Evolutionary conservation across 1,284 basidiomycete genomes (phyloP).

Genomic region (Pseudozyma tsukubaensis): DNA sequence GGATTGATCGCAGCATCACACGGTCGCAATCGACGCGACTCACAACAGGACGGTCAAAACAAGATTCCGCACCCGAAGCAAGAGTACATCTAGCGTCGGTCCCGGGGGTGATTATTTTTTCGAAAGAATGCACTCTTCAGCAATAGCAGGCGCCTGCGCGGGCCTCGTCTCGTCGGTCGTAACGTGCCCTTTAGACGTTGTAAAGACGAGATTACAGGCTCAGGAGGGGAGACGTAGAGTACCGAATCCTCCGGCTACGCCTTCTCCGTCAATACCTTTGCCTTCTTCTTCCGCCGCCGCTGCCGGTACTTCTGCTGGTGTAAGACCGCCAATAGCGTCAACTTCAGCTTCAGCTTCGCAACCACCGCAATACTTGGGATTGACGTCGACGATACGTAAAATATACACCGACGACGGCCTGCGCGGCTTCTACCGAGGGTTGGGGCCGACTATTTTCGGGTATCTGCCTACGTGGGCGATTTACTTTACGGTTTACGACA

Average conservation of each 20-base stretch:
- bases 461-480: conserved; percentile 68
- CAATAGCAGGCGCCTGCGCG: conserved; percentile 68
- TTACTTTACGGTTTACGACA: conserved; percentile 67
- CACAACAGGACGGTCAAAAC: too few relatives aligned
- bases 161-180: conserved; percentile 92
- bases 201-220: conserved; percentile 96
- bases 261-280: conserved; percentile 1
- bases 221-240: conserved; percentile 71
- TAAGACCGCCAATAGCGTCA: conserved; percentile 6
- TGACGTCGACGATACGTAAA: conserved; percentile 32
- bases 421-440: conserved; percentile 65
- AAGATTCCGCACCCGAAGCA: background rate
- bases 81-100: background rate
- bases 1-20: too few relatives aligned
- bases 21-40: too few relatives aligned
- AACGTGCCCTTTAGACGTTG: conserved; percentile 95
- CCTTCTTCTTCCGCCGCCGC: background rate
- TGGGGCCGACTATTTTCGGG: conserved; percentile 66
- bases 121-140: conserved; percentile 3
- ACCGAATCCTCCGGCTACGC: background rate
- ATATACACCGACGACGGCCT: conserved; percentile 65
- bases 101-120: background rate
- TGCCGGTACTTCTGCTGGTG: too few relatives aligned
- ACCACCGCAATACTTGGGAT: conserved; percentile 18
- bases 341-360: background rate